A percentile compares a stretch with the other conserved stretches of the same genome.
These are phyloP conservation scores for Halophytophthora batemanensis DNA, from an alignment of 352 stramenopile genomes.

Conservation along the genomic window DNA sequence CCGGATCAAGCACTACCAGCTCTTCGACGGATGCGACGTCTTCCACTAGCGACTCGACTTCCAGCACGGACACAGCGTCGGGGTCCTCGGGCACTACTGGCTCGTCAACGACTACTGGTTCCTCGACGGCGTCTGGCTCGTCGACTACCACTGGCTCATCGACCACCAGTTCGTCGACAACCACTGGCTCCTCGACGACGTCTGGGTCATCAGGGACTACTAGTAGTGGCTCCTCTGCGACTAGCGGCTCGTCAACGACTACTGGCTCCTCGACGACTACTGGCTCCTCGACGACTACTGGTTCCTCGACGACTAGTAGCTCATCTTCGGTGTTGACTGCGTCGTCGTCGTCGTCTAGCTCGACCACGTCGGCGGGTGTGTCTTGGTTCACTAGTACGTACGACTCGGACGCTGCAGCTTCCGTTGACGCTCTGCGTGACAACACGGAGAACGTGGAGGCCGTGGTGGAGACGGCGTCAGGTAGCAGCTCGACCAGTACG, in stretches of 20 bases:
- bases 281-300: neutral
- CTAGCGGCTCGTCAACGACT: neutral
- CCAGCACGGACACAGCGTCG: neutral
- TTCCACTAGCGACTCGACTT: conserved; percentile 7
- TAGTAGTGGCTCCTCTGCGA: neutral
- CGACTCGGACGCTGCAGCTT: conserved; percentile 40
- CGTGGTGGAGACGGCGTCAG: conserved; percentile 54
- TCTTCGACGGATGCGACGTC: conserved; percentile 3
- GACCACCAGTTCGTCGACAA: conserved; percentile 4
- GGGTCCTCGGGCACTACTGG: conserved; percentile 13
- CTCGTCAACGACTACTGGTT: conserved; percentile 14
- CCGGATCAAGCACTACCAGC: conserved; percentile 8
- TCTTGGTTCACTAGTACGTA: conserved; percentile 55
- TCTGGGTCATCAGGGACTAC: too few relatives aligned
- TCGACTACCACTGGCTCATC: conserved; percentile 8
- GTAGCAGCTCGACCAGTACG: conserved; percentile 16
- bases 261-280: neutral
- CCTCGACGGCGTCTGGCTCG: conserved; percentile 11
- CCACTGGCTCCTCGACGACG: conserved; percentile 3
- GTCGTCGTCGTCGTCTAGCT: conserved; percentile 22
- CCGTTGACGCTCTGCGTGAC: conserved; percentile 42
- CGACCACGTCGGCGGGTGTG: conserved; percentile 29
- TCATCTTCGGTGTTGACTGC: conserved; percentile 15
- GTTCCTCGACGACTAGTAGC: neutral
- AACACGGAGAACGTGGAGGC: conserved; percentile 52